Conservation (phyloP, 495 filamentous ascomycete genomes). For the Aspergillus sclerotioniger region DNA sequence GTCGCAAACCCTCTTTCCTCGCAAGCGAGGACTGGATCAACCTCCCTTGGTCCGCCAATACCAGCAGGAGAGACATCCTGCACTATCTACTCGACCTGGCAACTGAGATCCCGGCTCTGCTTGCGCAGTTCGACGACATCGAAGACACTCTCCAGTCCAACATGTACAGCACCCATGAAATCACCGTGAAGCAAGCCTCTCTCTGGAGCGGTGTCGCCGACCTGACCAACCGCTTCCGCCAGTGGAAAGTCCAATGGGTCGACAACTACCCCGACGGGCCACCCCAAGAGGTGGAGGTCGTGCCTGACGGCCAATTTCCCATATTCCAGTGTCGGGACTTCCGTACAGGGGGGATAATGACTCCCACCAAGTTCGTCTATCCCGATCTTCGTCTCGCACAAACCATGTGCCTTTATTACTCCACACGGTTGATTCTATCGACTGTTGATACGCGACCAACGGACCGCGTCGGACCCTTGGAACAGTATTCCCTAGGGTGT, state of each 20-base stretch:
- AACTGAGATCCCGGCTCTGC: conserved; percentile 35
- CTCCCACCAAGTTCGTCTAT: conserved; percentile 37
- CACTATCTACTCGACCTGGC: conserved; percentile 43
- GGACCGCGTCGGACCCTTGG: conserved; percentile 31
- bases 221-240: conserved; percentile 30
- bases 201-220: conserved; percentile 40
- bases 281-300: conserved; percentile 28
- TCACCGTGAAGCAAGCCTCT: conserved; percentile 34
- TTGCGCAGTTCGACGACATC: conserved; percentile 35
- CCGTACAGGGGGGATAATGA: conserved; percentile 37
- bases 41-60: conserved; percentile 42
- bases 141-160: conserved; percentile 20
- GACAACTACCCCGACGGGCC: conserved; percentile 37
- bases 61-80: conserved; percentile 41
- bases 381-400: conserved; percentile 43
- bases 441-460: conserved; percentile 36
- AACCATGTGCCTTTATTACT: conserved; percentile 44
- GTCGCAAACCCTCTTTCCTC: conserved; percentile 36
- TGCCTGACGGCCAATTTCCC: conserved; percentile 31
- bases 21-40: conserved; percentile 44
- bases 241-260: conserved; percentile 39
- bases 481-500: conserved; percentile 42
- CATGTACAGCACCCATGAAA: conserved; percentile 33
- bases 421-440: conserved; percentile 37
- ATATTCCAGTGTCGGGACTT: conserved; percentile 40